These are phyloP conservation scores for Tetrapisispora pingtungensis DNA, from an alignment of 805 yeast species.

Conservation along the genomic window DNA sequence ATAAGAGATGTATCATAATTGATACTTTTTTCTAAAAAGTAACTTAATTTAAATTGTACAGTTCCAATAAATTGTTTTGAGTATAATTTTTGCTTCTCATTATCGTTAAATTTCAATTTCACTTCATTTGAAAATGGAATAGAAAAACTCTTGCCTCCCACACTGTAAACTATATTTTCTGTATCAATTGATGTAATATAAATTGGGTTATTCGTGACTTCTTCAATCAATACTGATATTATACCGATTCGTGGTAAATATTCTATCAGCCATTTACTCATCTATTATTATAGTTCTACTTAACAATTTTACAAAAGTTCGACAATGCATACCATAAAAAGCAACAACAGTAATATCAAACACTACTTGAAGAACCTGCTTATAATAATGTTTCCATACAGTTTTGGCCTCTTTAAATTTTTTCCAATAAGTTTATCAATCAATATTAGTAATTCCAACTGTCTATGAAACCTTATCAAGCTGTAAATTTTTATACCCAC, in stretches of 20 bases:
- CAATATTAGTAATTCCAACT: too few species aligned
- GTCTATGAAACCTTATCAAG: too few species aligned
- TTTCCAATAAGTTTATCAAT: too few species aligned
- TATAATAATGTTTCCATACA: too few species aligned
- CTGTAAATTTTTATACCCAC: too few species aligned
- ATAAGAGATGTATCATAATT: conserved; percentile 3
- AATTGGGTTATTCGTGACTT: background rate
- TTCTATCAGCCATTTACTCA: background rate
- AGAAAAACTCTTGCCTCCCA: too few species aligned
- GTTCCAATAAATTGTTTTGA: background rate
- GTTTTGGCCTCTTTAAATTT: too few species aligned
- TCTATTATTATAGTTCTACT: too few species aligned
- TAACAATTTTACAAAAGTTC: too few species aligned
- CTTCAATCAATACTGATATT: conserved; percentile 13
- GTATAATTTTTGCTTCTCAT: background rate
- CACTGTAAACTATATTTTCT: background rate
- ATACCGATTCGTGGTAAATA: conserved; percentile 13
- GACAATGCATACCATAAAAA: too few species aligned
- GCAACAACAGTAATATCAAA: too few species aligned
- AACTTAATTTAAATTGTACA: background rate
- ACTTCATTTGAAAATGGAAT: conserved; percentile 8
- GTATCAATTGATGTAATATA: background rate
- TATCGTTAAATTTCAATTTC: background rate
- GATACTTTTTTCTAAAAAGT: background rate
- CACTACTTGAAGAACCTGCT: too few species aligned